Percentiles rank a stretch among this genome's conserved stretches.
phyloP scores from a whole-genome alignment of 306 rosid species.

The Gastrolobium villosum region DNA sequence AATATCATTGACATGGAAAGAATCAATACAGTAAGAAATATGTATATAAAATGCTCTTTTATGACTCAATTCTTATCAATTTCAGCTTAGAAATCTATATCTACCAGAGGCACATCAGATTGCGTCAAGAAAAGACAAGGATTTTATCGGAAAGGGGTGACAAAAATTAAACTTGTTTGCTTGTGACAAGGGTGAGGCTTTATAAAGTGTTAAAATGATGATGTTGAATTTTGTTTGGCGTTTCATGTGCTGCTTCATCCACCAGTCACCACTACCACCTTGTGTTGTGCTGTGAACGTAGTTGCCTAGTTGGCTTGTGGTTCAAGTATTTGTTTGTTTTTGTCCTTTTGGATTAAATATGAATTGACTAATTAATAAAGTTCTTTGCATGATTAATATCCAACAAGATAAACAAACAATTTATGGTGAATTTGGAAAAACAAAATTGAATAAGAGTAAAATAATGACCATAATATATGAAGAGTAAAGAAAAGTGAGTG shows the following conservation, averaged over 20 bases:
- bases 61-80: too few relatives aligned
- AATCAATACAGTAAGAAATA: too few relatives aligned
- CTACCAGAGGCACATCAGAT: too few relatives aligned
- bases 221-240: constrained; percentile 26
- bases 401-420: too few relatives aligned
- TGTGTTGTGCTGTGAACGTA: neutral
- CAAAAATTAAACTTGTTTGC: neutral
- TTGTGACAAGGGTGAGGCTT: constrained; percentile 12
- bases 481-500: too few relatives aligned
- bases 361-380: neutral
- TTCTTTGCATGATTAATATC: neutral
- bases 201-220: neutral
- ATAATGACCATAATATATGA: too few relatives aligned
- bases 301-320: constrained; percentile 44
- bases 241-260: constrained; percentile 31
- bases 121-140: constrained; percentile 42
- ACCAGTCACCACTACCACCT: constrained; percentile 8
- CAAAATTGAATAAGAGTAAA: too few relatives aligned
- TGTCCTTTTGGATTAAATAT: neutral
- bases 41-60: too few relatives aligned
- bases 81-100: too few relatives aligned
- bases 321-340: constrained; percentile 34
- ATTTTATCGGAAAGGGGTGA: constrained; percentile 11
- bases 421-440: too few relatives aligned
- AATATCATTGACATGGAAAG: too few relatives aligned